phyloP scores from a whole-genome alignment of 371 early-diverging fungal species.

The Gilbertella persicaria region DNA sequence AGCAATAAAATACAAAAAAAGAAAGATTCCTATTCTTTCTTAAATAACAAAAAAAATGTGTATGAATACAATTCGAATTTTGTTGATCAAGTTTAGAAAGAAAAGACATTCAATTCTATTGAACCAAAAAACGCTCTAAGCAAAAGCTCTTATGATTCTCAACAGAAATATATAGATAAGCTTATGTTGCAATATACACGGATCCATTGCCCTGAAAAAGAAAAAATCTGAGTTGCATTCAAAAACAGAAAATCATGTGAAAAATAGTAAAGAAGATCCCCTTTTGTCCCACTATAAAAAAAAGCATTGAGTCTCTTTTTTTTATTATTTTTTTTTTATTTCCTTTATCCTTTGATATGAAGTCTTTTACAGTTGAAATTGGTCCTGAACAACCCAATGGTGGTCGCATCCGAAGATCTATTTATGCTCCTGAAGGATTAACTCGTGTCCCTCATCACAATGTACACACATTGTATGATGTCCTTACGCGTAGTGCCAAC shows the following conservation, averaged over 20 bases:
- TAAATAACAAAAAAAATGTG: too few species aligned
- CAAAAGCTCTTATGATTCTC: too few species aligned
- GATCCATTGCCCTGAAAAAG: too few species aligned
- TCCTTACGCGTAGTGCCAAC: slow-evolving; percentile 52
- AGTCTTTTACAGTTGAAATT: slow-evolving; percentile 41
- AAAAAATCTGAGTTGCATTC: background rate
- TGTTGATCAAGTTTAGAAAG: too few species aligned
- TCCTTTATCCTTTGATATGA: slow-evolving; percentile 20
- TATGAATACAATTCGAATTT: too few species aligned
- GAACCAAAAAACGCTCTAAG: too few species aligned
- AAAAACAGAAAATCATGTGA: background rate
- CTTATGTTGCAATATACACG: too few species aligned
- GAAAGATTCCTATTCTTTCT: too few species aligned
- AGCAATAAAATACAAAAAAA: too few species aligned
- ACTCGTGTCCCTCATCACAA: slow-evolving; percentile 47
- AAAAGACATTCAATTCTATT: too few species aligned
- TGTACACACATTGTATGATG: slow-evolving; percentile 71
- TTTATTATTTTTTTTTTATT: background rate
- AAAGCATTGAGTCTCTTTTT: background rate
- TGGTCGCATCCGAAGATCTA: slow-evolving; percentile 55
- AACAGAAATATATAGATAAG: too few species aligned
- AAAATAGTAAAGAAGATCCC: background rate
- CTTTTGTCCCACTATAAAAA: background rate
- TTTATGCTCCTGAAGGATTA: slow-evolving; percentile 52
- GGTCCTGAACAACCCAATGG: slow-evolving; percentile 53